Conservation (phyloP, 768 basidiomycete genomes). For the Boletus rubropictus region DNA sequence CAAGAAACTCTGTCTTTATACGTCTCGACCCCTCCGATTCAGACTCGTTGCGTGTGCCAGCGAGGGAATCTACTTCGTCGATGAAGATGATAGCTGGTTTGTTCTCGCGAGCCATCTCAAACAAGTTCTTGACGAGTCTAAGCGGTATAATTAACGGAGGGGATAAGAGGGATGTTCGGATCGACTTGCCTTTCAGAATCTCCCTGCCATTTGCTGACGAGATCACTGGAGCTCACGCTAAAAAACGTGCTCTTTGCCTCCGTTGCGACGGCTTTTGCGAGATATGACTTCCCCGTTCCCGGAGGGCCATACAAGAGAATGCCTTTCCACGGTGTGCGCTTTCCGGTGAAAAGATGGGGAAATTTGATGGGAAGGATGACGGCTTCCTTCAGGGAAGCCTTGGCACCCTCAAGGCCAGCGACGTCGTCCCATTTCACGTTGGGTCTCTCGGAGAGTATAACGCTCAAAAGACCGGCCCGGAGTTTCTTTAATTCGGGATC, state of each 20-base stretch:
- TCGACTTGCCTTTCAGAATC: conserved; percentile 84
- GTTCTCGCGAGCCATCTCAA: conserved; percentile 90
- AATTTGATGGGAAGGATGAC: conserved; percentile 99
- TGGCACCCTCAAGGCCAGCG: conserved; percentile 91
- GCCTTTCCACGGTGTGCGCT: conserved; percentile 95
- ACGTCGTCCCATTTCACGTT: conserved; percentile 99
- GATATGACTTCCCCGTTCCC: conserved; percentile 93
- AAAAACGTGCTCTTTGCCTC: conserved; percentile 99
- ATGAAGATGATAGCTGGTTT: conserved; percentile 99
- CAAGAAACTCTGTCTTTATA: conserved; percentile 95
- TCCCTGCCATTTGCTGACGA: conserved; percentile 99
- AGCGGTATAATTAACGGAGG: not conserved
- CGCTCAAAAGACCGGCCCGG: conserved; percentile 80
- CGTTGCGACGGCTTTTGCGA: conserved; percentile 98
- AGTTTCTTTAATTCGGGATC: conserved; percentile 97
- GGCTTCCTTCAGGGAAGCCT: conserved; percentile 94
- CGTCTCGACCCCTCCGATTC: conserved; percentile 95
- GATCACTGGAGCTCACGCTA: conserved; percentile 88
- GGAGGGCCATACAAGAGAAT: conserved; percentile 97
- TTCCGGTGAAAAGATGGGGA: conserved; percentile 96
- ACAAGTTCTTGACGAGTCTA: conserved; percentile 93
- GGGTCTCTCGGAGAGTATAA: conserved; percentile 89
- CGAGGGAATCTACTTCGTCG: conserved; percentile 96
- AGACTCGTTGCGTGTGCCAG: conserved; percentile 91
- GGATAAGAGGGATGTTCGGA: not conserved